Evolutionary conservation across 768 basidiomycete species (phyloP).

Genomic region (Floccularia luteovirens): DNA sequence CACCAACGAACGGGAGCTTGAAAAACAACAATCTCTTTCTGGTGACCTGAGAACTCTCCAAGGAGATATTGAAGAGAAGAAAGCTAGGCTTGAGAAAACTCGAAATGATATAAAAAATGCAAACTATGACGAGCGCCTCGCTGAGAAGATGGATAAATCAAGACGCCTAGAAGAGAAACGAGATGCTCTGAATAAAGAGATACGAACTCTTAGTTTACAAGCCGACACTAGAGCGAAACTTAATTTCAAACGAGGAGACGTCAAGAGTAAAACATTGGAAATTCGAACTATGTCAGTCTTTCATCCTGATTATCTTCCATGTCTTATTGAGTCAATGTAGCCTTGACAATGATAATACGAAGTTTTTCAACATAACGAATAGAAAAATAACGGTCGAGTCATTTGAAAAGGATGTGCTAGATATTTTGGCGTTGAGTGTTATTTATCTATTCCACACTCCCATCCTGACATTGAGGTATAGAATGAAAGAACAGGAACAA

Average conservation of each 20-base stretch:
- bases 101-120: conserved; percentile 49
- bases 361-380: conserved; percentile 62
- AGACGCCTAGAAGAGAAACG: conserved; percentile 59
- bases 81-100: conserved; percentile 47
- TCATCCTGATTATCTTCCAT: not conserved
- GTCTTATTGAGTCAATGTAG: conserved; percentile 27
- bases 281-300: conserved; percentile 57
- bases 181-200: conserved; percentile 64
- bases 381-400: conserved; percentile 48
- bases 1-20: conserved; percentile 46
- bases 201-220: conserved; percentile 66
- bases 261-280: conserved; percentile 56
- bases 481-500: conserved; percentile 63
- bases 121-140: conserved; percentile 58
- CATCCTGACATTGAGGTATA: conserved; percentile 17
- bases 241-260: conserved; percentile 63
- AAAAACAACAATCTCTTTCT: conserved; percentile 45
- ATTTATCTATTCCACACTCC: not conserved
- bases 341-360: conserved; percentile 49
- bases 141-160: conserved; percentile 43
- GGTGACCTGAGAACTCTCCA: conserved; percentile 45
- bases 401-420: conserved; percentile 71
- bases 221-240: conserved; percentile 77
- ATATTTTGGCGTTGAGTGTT: conserved; percentile 19
- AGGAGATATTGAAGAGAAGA: conserved; percentile 68